phyloP scores from a whole-genome alignment of 331 rosid species.

The Acacia concinna region DNA sequence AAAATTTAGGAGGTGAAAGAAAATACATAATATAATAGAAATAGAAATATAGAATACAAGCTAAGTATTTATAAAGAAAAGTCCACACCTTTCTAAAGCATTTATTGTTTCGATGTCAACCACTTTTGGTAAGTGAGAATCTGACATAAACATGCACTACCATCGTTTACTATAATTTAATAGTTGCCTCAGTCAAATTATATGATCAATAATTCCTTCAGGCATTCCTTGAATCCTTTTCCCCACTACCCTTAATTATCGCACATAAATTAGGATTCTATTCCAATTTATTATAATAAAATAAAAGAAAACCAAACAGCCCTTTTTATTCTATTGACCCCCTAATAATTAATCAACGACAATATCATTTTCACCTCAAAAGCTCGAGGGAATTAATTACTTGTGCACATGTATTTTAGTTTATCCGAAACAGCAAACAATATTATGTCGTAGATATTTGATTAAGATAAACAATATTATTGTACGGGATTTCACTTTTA shows the following conservation, averaged over 20 bases:
- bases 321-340: neutral
- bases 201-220: neutral
- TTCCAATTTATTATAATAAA: conserved; percentile 11
- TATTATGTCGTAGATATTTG: neutral
- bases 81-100: neutral
- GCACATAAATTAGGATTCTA: conserved; percentile 13
- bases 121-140: neutral
- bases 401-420: neutral
- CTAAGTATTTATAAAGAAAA: no score
- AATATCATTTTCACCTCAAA: neutral
- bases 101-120: neutral
- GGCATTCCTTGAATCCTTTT: neutral
- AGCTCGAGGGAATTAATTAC: neutral
- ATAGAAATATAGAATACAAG: neutral
- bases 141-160: neutral
- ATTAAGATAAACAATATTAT: neutral
- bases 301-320: neutral
- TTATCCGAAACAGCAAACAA: no score
- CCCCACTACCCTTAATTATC: neutral
- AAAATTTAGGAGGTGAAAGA: neutral
- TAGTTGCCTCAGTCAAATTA: conserved; percentile 17
- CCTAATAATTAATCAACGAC: neutral
- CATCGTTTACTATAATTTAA: neutral
- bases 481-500: neutral
- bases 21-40: neutral